A percentile compares a stretch with the other conserved stretches of the same genome.
phyloP scores from a whole-genome alignment of 805 yeast species.

The Starmerella davenportii region DNA sequence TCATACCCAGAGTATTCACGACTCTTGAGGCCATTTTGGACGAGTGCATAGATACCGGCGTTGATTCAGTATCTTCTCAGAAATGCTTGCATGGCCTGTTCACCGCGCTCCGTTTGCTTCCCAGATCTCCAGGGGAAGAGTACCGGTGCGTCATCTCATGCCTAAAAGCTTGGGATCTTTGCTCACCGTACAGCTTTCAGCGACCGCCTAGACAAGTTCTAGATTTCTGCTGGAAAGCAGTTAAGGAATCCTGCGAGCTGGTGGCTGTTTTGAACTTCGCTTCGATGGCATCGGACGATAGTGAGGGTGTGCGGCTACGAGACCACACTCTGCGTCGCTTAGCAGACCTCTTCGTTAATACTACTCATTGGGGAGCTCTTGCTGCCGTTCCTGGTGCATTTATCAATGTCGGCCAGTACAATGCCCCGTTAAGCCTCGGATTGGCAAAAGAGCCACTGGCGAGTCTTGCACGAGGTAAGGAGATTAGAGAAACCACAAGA shows the following conservation, averaged over 20 bases:
- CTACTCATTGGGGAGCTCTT: slow-evolving; percentile 76
- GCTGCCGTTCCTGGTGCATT: slow-evolving; percentile 75
- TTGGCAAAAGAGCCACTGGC: slow-evolving; percentile 3
- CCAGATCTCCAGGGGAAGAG: background rate
- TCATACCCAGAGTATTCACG: background rate
- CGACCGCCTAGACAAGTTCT: slow-evolving; percentile 22
- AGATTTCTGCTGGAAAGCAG: slow-evolving; percentile 66
- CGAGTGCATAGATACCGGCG: background rate
- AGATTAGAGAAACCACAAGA: slow-evolving; percentile 50
- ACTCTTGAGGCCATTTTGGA: background rate
- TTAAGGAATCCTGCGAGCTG: slow-evolving; percentile 54
- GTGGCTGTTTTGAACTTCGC: slow-evolving; percentile 18
- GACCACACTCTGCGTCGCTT: slow-evolving; percentile 46
- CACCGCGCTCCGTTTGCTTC: background rate
- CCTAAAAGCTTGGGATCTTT: background rate
- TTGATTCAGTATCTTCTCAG: background rate
- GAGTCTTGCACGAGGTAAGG: slow-evolving; percentile 1
- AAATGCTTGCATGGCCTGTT: slow-evolving; percentile 1
- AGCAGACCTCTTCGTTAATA: slow-evolving; percentile 31
- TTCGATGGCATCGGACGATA: background rate
- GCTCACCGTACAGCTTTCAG: background rate
- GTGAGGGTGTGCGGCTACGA: background rate
- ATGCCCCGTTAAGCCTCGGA: background rate
- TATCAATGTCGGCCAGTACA: slow-evolving; percentile 40
- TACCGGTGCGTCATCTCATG: background rate